Evolutionary conservation across 257 asterid species (phyloP), one percentile per base, ranked within the genome.

Genomic region (Scutellaria galericulata): DNA sequence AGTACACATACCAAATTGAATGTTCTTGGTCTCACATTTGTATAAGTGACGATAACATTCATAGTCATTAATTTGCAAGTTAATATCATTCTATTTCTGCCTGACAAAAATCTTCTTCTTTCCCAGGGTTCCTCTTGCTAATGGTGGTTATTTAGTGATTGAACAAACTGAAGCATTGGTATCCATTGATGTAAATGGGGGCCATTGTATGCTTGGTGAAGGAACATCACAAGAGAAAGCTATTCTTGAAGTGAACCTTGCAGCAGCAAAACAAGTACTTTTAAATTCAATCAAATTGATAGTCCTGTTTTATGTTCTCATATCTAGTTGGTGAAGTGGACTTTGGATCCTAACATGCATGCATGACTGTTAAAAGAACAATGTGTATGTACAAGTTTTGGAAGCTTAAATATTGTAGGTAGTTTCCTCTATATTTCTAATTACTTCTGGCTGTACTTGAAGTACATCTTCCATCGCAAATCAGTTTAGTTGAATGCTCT

Each of bases 101-200:
- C 70, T 64, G 66, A 70, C 46, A 57, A 66, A 56, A 52, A 74
- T 75, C 52, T 66, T 70, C 40, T 63, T 27, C 73, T 54, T 72
- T 56, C 57, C 31, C 86, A 95, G 99, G 91, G 98, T 95, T 79
- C 85, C 91, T 57, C 90, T 95, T 73, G 90, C 77, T 78, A 92
- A 95, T 66, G 99, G 99, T 65, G 99, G 99, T 74, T 92, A 90
- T 90, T 82, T 95, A 73, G 98, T 95, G 76, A 95, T 95, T 76
- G 99, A 95, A 83, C 99, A 95, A 81, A 95, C 98, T 0, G 99
- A 95, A 71, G 99, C 99, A 51, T 70, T 95, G 70, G 95, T 95
- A 66, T 95, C 99, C 63, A 88, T 95, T 71, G 99, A 95, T 80
- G 99, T 95, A 71, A 95, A 95, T 80, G 98, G 99, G 54, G 99